Conservation (phyloP, 2,329 filamentous ascomycete species). For the Calonectria naviculata region DNA sequence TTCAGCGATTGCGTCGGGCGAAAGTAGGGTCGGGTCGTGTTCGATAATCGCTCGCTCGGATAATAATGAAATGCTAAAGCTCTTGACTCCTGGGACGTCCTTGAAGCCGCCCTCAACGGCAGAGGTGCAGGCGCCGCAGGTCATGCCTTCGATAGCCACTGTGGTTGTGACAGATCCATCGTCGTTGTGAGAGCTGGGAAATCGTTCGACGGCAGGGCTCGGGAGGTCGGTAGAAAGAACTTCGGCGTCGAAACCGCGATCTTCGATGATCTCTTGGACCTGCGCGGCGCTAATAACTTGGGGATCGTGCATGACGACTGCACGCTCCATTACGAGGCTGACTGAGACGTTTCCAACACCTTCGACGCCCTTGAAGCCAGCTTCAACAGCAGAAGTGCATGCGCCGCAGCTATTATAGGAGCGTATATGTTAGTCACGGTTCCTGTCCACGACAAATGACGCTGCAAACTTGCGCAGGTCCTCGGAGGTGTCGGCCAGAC, state of each 20-base stretch:
- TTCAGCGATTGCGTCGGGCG: slow-evolving; percentile 65
- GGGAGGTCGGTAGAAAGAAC: slow-evolving; percentile 86
- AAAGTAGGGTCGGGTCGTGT: slow-evolving; percentile 72
- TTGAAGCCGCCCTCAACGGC: slow-evolving; percentile 86
- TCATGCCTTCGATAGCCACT: slow-evolving; percentile 87
- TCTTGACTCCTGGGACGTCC: slow-evolving; percentile 76
- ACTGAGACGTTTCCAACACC: slow-evolving; percentile 90
- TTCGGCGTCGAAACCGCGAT: slow-evolving; percentile 90
- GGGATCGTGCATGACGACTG: slow-evolving; percentile 92
- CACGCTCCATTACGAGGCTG: slow-evolving; percentile 93
- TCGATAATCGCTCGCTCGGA: slow-evolving; percentile 88
- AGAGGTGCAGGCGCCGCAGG: slow-evolving; percentile 89
- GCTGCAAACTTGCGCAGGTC: slow-evolving; percentile 4
- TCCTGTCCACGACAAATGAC: slow-evolving; percentile 8
- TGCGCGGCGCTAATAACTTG: slow-evolving; percentile 77
- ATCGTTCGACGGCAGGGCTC: slow-evolving; percentile 58
- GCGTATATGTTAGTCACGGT: slow-evolving; percentile 43
- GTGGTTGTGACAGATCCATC: slow-evolving; percentile 73
- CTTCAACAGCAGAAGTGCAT: slow-evolving; percentile 95
- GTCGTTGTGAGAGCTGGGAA: slow-evolving; percentile 51
- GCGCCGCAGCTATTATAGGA: slow-evolving; percentile 81
- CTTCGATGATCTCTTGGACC: slow-evolving; percentile 88
- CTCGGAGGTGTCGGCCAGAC: slow-evolving; percentile 25
- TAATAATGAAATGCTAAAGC: slow-evolving; percentile 84
- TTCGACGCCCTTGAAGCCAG: slow-evolving; percentile 84